These are phyloP conservation scores for Mimosa bimucronata DNA, from an alignment of 306 rosid species.

Conservation along the genomic window DNA sequence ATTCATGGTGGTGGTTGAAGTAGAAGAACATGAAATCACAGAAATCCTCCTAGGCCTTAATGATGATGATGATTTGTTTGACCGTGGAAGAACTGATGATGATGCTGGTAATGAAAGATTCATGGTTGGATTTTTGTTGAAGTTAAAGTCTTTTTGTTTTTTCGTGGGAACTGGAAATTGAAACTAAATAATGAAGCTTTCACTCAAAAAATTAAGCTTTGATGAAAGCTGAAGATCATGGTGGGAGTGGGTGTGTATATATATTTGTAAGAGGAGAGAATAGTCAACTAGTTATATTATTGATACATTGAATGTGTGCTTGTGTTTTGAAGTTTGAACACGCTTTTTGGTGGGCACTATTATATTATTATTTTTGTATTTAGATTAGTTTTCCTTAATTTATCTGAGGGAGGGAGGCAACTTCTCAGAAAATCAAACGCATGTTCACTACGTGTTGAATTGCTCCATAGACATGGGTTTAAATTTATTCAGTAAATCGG, in stretches of 20 bases:
- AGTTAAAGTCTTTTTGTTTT: not conserved
- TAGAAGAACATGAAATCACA: constrained; percentile 40
- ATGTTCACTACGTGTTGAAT: not conserved
- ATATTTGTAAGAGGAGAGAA: not conserved
- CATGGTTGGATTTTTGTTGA: constrained; percentile 34
- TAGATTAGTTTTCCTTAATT: not conserved
- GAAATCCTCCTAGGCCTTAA: not conserved
- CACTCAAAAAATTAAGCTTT: too few species aligned
- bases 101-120: constrained; percentile 28
- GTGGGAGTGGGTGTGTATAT: not conserved
- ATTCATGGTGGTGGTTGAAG: constrained; percentile 28
- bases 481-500: not conserved
- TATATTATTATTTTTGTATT: too few species aligned
- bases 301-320: not conserved
- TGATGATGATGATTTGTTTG: constrained; percentile 7
- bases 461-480: not conserved
- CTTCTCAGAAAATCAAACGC: not conserved
- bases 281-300: not conserved
- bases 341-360: not conserved
- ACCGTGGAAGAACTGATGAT: constrained; percentile 25
- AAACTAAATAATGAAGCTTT: too few species aligned
- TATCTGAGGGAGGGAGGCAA: not conserved
- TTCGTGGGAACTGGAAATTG: not conserved
- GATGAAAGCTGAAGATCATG: not conserved
- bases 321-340: constrained; percentile 1